These are phyloP conservation scores for Cryptococcus deneoformans DNA, from an alignment of 1,284 basidiomycete species.

Conservation along the genomic window DNA sequence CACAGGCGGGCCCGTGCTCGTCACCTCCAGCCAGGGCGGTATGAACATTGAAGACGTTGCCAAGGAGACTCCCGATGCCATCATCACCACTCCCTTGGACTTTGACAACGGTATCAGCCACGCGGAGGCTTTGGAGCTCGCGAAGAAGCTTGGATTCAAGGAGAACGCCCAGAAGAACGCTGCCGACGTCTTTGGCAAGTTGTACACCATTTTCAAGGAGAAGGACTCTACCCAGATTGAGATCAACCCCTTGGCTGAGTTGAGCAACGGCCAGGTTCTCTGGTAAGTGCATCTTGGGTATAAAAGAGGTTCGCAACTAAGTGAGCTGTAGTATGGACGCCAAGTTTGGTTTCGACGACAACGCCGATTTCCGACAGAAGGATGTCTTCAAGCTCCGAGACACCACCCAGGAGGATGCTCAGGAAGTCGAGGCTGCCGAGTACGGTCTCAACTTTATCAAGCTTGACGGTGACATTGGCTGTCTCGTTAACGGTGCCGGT, in stretches of 20 bases:
- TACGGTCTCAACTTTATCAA: conserved; percentile 99
- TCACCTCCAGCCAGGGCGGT: conserved; percentile 89
- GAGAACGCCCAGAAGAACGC: conserved; percentile 73
- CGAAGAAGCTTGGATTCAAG: conserved; percentile 89
- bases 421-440: conserved; percentile 83
- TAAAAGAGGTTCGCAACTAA: no score
- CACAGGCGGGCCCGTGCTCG: conserved; percentile 84
- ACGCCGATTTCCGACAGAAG: conserved; percentile 95
- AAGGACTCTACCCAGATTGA: conserved; percentile 99
- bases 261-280: conserved; percentile 86
- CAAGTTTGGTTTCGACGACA: conserved; percentile 99
- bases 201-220: conserved; percentile 97
- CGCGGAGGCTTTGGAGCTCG: conserved; percentile 70
- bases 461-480: conserved; percentile 96
- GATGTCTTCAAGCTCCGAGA: conserved; percentile 90
- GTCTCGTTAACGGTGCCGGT: conserved; percentile 98
- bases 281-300: conserved; percentile 59
- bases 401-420: conserved; percentile 91
- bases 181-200: conserved; percentile 88
- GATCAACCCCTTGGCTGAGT: conserved; percentile 99
- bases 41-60: conserved; percentile 99
- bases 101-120: conserved; percentile 80
- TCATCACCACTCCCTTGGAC: conserved; percentile 93
- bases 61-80: conserved; percentile 91
- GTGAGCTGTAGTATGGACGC: conserved; percentile 83